phyloP scores from a whole-genome alignment of 2,329 filamentous ascomycete species.

The Calonectria pseudoturangicola region DNA sequence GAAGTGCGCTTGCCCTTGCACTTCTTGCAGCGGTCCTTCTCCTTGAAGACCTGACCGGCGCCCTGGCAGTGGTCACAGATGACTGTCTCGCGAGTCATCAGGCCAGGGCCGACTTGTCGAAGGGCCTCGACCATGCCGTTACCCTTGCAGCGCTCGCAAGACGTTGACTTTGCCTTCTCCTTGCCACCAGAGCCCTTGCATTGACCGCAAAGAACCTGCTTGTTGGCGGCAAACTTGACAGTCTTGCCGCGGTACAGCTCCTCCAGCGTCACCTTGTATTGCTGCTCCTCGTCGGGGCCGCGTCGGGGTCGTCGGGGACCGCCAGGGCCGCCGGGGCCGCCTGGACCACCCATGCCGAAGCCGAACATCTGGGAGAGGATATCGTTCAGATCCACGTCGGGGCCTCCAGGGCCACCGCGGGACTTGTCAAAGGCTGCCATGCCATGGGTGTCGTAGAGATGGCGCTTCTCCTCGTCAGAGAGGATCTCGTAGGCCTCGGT shows the following conservation, averaged over 20 bases:
- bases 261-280: conserved; percentile 93
- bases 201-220: conserved; percentile 90
- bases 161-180: conserved; percentile 89
- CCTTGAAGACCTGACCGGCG: conserved; percentile 90
- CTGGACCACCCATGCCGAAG: conserved; percentile 76
- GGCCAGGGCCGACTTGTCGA: conserved; percentile 88
- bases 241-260: conserved; percentile 99
- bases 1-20: conserved; percentile 95
- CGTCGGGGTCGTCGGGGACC: conserved; percentile 78
- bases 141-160: conserved; percentile 90
- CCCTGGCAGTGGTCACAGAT: conserved; percentile 90
- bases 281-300: conserved; percentile 89
- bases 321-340: conserved; percentile 68
- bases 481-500: conserved; percentile 99
- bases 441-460: conserved; percentile 93
- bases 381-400: conserved; percentile 91
- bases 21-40: conserved; percentile 99
- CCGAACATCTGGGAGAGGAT: conserved; percentile 95
- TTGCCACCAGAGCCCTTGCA: conserved; percentile 95
- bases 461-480: conserved; percentile 93
- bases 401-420: conserved; percentile 78
- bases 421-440: conserved; percentile 95
- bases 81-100: conserved; percentile 87
- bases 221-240: conserved; percentile 95
- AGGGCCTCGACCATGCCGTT: conserved; percentile 85